Conservation (phyloP, 2,329 filamentous ascomycete species). For the Juglanconis sp. region DNA sequence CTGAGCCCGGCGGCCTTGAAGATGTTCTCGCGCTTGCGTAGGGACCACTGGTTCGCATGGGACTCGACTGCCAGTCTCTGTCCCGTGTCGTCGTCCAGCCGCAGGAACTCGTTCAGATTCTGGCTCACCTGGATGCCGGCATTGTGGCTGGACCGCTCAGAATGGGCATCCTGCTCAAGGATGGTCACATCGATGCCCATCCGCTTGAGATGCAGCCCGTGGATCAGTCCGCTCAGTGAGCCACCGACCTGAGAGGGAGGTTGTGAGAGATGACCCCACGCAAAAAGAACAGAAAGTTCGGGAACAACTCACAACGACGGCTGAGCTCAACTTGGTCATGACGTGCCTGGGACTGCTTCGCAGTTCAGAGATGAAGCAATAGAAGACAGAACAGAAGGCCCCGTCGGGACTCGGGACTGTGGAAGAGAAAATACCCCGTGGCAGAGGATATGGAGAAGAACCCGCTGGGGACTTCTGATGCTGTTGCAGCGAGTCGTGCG, state of each 20-base stretch:
- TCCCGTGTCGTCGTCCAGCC: constrained; percentile 30
- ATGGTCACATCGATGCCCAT: constrained; percentile 33
- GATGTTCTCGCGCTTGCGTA: constrained; percentile 15
- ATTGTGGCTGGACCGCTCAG: constrained; percentile 35
- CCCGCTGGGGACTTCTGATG: too few relatives aligned
- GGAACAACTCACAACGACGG: too few relatives aligned
- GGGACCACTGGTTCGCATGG: constrained; percentile 14
- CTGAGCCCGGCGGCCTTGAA: constrained; percentile 20
- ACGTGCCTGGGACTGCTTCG: too few relatives aligned
- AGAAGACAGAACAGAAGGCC: too few relatives aligned
- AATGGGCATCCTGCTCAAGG: constrained; percentile 35
- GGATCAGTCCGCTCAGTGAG: constrained; percentile 32
- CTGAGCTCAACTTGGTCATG: too few relatives aligned
- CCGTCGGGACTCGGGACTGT: too few relatives aligned
- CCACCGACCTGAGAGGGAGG: constrained; percentile 29
- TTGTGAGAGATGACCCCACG: too few relatives aligned
- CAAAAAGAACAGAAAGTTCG: too few relatives aligned
- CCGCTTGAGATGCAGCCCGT: constrained; percentile 31
- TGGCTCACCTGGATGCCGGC: constrained; percentile 36
- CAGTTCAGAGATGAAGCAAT: too few relatives aligned
- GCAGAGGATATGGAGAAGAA: too few relatives aligned
- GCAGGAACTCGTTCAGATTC: constrained; percentile 32
- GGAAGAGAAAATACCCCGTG: too few relatives aligned
- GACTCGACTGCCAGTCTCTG: constrained; percentile 17
- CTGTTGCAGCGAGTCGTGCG: too few relatives aligned